phyloP scores from a whole-genome alignment of 768 basidiomycete species.

The Kwoniella botswanensis region DNA sequence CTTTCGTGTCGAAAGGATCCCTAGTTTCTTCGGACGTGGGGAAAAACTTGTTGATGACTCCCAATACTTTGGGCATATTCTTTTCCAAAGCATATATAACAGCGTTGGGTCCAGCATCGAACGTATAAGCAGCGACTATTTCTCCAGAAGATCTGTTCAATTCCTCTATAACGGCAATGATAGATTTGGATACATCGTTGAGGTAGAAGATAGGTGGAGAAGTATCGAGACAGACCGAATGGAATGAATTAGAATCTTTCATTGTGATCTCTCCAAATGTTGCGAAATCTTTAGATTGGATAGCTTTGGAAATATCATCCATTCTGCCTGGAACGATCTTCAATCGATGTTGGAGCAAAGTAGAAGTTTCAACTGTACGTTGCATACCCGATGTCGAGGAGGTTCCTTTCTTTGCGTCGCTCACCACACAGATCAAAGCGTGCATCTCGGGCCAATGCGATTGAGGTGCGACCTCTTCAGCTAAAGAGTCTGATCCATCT shows the following conservation, averaged over 20 bases:
- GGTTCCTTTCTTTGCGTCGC: constrained; percentile 94
- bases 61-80: constrained; percentile 77
- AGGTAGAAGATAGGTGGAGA: constrained; percentile 98
- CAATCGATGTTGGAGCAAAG: constrained; percentile 87
- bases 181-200: constrained; percentile 94
- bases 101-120: constrained; percentile 97
- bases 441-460: constrained; percentile 94
- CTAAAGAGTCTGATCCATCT: constrained; percentile 83
- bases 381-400: constrained; percentile 97
- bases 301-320: constrained; percentile 78
- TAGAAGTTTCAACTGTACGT: constrained; percentile 88
- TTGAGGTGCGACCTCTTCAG: constrained; percentile 81
- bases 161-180: constrained; percentile 88
- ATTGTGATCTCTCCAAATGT: constrained; percentile 89
- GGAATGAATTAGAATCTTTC: constrained; percentile 98
- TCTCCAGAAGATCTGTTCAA: constrained; percentile 78
- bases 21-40: constrained; percentile 75
- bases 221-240: constrained; percentile 95
- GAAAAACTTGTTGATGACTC: constrained; percentile 81
- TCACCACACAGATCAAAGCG: constrained; percentile 96
- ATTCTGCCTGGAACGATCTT: constrained; percentile 86
- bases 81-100: constrained; percentile 87
- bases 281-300: constrained; percentile 79
- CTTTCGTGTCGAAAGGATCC: constrained; percentile 45
- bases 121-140: constrained; percentile 94